phyloP scores from a whole-genome alignment of 2,329 filamentous ascomycete genomes.

The Exophiala bonariae region DNA sequence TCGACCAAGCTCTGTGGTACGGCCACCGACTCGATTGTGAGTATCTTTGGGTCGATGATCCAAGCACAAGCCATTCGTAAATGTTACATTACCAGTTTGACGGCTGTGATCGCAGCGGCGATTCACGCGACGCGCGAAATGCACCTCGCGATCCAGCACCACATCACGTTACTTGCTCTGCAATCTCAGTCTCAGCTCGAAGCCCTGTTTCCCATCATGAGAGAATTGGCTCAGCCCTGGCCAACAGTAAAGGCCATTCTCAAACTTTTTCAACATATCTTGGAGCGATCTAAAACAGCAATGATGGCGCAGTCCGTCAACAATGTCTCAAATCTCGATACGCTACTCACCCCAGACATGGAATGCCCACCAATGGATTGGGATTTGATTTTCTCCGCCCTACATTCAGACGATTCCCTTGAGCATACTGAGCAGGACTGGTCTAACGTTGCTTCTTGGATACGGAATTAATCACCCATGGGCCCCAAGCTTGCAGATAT shows the following conservation, averaged over 20 bases:
- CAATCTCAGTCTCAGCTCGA: background rate
- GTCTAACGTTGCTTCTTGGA: too few relatives aligned
- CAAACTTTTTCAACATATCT: conserved; percentile 2
- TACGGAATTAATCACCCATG: too few relatives aligned
- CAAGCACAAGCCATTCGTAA: background rate
- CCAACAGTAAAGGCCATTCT: background rate
- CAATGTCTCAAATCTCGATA: background rate
- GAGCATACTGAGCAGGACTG: too few relatives aligned
- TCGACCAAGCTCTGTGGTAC: background rate
- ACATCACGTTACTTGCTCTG: background rate
- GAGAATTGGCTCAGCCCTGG: background rate
- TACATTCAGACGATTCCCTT: too few relatives aligned
- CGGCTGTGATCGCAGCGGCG: conserved; percentile 1
- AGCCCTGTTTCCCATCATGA: background rate
- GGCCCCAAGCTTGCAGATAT: too few relatives aligned
- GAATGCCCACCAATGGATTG: background rate
- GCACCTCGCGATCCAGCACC: background rate
- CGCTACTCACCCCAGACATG: background rate
- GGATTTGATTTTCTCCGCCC: background rate
- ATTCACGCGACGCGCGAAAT: background rate
- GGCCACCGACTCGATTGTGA: background rate
- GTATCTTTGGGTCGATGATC: background rate
- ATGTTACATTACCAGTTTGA: conserved; percentile 1
- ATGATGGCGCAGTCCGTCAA: background rate
- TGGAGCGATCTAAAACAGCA: background rate